Evolutionary conservation across 805 yeast species (phyloP).

Genomic region (Priceomyces haplophilus): DNA sequence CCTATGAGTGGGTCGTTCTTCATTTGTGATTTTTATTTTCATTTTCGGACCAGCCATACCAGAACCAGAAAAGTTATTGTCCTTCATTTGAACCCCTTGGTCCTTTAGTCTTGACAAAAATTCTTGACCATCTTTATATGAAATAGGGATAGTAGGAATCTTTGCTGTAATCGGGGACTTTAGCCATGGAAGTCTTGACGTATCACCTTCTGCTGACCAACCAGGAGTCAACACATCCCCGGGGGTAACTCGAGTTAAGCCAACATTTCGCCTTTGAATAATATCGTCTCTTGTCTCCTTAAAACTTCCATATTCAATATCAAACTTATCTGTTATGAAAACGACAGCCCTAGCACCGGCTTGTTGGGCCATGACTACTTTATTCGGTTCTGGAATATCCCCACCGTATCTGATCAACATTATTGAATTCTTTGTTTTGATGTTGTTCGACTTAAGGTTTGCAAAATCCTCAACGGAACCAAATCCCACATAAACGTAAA

Average conservation of each 20-base stretch:
- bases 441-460: constrained; percentile 29
- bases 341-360: constrained; percentile 63
- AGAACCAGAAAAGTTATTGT: constrained; percentile 27
- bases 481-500: constrained; percentile 59
- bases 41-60: constrained; percentile 14
- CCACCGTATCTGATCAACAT: constrained; percentile 61
- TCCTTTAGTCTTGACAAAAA: constrained; percentile 32
- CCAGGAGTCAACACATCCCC: constrained; percentile 86
- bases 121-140: constrained; percentile 62
- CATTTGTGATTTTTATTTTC: constrained; percentile 33
- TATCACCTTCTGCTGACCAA: constrained; percentile 48
- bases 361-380: constrained; percentile 48
- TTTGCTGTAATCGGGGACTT: constrained; percentile 57
- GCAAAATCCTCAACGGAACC: constrained; percentile 60
- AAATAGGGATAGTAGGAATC: constrained; percentile 74
- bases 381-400: constrained; percentile 33
- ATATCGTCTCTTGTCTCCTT: constrained; percentile 30
- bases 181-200: constrained; percentile 40
- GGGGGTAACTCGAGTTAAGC: constrained; percentile 55
- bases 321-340: constrained; percentile 46
- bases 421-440: constrained; percentile 48
- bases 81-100: constrained; percentile 29
- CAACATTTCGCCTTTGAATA: constrained; percentile 57
- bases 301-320: constrained; percentile 12
- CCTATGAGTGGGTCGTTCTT: constrained; percentile 54